Percentiles rank a stretch among this genome's conserved stretches.
Conservation (phyloP, 1,139 yeast species). For the Pichia sp. region DNA sequence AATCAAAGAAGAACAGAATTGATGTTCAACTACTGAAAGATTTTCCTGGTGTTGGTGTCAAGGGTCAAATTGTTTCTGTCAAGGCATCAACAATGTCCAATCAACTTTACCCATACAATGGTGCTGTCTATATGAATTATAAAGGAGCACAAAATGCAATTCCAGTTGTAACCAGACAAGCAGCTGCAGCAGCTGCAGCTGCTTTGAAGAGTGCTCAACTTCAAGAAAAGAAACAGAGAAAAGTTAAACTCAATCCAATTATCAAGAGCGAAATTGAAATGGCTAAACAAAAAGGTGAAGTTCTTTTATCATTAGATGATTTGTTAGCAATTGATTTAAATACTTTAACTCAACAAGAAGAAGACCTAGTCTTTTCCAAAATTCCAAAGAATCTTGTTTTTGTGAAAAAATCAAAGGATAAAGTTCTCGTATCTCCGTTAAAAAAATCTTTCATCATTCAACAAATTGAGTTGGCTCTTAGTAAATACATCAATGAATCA, state of each 20-base stretch:
- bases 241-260: conserved; percentile 13
- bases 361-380: conserved; percentile 17
- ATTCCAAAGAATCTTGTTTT: conserved; percentile 25
- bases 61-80: conserved; percentile 70
- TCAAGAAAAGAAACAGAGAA: conserved; percentile 9
- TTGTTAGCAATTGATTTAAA: conserved; percentile 23
- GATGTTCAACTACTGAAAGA: conserved; percentile 69
- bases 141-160: conserved; percentile 49
- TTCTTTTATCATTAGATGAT: conserved; percentile 24
- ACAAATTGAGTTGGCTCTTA: conserved; percentile 15
- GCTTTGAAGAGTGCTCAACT: conserved; percentile 15
- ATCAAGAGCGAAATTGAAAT: conserved; percentile 11
- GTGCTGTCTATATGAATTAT: conserved; percentile 43
- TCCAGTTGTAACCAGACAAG: conserved; percentile 45
- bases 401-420: conserved; percentile 18
- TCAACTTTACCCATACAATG: conserved; percentile 59
- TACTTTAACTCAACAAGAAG: conserved; percentile 17
- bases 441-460: conserved; percentile 1
- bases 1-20: conserved; percentile 38
- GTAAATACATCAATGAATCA: conserved; percentile 16
- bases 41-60: conserved; percentile 51
- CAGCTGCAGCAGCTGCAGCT: conserved; percentile 12
- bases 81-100: conserved; percentile 81
- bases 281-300: not conserved
- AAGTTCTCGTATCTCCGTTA: conserved; percentile 17